Evolutionary conservation across 306 rosid genomes (phyloP).

Genomic region (Erythrophleum fordii): DNA sequence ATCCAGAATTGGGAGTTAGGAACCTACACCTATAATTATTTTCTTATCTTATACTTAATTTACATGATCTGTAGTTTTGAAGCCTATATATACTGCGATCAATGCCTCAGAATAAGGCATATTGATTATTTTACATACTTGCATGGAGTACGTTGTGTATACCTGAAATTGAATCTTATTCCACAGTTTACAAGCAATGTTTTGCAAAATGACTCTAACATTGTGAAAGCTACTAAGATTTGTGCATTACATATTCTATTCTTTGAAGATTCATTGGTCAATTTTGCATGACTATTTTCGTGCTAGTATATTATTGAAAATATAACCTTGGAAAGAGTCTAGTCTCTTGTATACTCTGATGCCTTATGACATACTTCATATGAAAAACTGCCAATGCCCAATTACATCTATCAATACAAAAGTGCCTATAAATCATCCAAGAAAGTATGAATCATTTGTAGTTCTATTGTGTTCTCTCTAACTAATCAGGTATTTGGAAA

Average conservation of each 20-base stretch:
- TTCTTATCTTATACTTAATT: not conserved
- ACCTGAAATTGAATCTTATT: conserved; percentile 16
- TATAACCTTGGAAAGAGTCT: conserved; percentile 10
- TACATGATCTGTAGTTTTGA: conserved; percentile 4
- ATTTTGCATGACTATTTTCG: conserved; percentile 22
- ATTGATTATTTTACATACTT: conserved; percentile 6
- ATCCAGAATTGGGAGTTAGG: conserved; percentile 22
- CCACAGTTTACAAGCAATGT: conserved; percentile 10
- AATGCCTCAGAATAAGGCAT: conserved; percentile 8
- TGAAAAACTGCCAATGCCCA: conserved; percentile 12
- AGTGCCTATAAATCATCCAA: conserved; percentile 9
- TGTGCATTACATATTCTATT: not conserved
- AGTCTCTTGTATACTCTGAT: conserved; percentile 16
- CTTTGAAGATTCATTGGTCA: not conserved
- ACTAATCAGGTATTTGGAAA: conserved; percentile 7
- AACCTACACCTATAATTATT: not conserved
- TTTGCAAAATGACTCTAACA: not conserved
- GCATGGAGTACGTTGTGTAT: not conserved
- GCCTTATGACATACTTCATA: conserved; percentile 8
- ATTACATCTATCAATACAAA: conserved; percentile 14
- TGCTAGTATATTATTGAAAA: not conserved
- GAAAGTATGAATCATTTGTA: not conserved
- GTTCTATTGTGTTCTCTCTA: not conserved
- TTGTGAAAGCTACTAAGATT: conserved; percentile 9
- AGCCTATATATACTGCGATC: conserved; percentile 17